Percentiles rank a stretch among this genome's conserved stretches.
Evolutionary conservation across 2,329 filamentous ascomycete genomes (phyloP).

Genomic region (Cladosporium sp.): DNA sequence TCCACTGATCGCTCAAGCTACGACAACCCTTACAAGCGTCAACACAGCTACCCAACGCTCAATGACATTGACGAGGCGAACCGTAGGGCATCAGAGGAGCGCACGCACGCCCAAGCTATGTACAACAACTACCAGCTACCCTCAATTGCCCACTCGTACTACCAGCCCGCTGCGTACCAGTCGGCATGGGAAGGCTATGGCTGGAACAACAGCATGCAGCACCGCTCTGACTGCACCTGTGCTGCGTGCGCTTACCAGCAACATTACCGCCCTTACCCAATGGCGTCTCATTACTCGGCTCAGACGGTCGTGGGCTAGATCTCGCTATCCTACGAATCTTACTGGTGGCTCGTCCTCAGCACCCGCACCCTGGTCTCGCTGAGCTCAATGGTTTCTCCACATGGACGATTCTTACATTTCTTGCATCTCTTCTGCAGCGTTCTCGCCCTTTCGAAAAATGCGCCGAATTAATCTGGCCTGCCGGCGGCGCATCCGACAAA

Average conservation of each 20-base stretch:
- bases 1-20: conserved; percentile 33
- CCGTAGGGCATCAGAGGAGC: conserved; percentile 37
- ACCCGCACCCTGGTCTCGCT: background rate
- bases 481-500: background rate
- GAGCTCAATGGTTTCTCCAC: background rate
- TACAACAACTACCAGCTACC: conserved; percentile 35
- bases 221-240: conserved; percentile 41
- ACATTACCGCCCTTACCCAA: conserved; percentile 39
- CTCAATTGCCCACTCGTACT: conserved; percentile 32
- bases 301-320: conserved; percentile 41
- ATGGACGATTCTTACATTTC: background rate
- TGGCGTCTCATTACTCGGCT: conserved; percentile 36
- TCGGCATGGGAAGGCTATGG: conserved; percentile 34
- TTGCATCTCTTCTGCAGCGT: conserved; percentile 15
- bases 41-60: conserved; percentile 36
- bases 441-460: conserved; percentile 4
- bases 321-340: background rate
- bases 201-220: conserved; percentile 30
- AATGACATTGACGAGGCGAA: conserved; percentile 39
- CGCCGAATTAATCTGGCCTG: background rate
- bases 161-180: conserved; percentile 33
- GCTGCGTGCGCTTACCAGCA: conserved; percentile 38
- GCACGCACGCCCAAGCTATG: conserved; percentile 32
- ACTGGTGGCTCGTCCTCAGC: background rate
- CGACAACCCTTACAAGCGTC: conserved; percentile 39